phyloP scores from a whole-genome alignment of 2,329 filamentous ascomycete genomes.

The Fusarium circinatum region DNA sequence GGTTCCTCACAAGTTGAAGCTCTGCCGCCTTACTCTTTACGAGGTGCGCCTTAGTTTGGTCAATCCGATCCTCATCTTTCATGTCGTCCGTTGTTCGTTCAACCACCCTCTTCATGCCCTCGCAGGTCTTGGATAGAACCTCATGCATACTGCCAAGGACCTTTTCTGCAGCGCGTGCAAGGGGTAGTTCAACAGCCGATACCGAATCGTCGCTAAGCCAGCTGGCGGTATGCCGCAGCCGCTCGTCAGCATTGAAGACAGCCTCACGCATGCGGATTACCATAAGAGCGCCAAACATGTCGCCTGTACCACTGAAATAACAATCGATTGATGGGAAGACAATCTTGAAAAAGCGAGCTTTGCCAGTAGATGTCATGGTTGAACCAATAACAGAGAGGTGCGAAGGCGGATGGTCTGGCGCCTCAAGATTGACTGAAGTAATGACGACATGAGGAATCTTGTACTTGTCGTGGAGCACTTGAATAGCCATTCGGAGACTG shows the following conservation, averaged over 20 bases:
- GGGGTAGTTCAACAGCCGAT: conserved; percentile 74
- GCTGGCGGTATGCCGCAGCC: conserved; percentile 64
- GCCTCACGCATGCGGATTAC: conserved; percentile 89
- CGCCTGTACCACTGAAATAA: conserved; percentile 95
- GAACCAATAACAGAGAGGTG: conserved; percentile 81
- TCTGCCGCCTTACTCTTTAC: conserved; percentile 87
- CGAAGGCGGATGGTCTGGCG: conserved; percentile 58
- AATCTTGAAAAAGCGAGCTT: conserved; percentile 87
- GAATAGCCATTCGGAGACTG: conserved; percentile 78
- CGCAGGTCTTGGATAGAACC: conserved; percentile 76
- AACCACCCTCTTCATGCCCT: conserved; percentile 66
- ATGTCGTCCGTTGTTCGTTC: conserved; percentile 55
- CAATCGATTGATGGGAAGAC: conserved; percentile 88
- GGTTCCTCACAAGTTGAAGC: conserved; percentile 82
- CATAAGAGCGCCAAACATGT: conserved; percentile 97
- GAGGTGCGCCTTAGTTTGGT: conserved; percentile 70
- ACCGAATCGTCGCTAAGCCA: conserved; percentile 86
- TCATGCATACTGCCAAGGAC: conserved; percentile 94
- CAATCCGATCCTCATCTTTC: conserved; percentile 57
- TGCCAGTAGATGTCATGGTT: conserved; percentile 70
- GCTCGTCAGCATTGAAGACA: conserved; percentile 57
- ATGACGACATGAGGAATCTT: conserved; percentile 89
- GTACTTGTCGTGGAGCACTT: conserved; percentile 79
- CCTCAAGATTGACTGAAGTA: conserved; percentile 81
- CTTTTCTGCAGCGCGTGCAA: conserved; percentile 85